Conservation (phyloP, 2,329 filamentous ascomycete genomes). For the Ophiognomonia clavigignenti-juglandacearum region DNA sequence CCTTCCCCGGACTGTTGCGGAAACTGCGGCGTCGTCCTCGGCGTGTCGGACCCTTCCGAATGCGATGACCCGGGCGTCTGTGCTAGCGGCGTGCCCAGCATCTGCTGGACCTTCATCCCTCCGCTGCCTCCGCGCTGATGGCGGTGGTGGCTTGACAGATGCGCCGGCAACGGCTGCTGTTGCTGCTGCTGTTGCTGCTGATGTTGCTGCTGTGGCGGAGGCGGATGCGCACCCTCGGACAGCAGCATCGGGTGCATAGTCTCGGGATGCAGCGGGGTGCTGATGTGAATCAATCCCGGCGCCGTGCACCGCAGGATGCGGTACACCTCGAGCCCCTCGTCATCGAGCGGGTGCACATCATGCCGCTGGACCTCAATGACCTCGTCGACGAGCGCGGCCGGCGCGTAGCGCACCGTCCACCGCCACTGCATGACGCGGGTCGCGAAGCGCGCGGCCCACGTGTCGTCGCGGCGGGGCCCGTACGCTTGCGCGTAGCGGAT, state of each 20-base stretch:
- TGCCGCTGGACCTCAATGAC: slow-evolving; percentile 8
- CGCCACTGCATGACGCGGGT: slow-evolving; percentile 16
- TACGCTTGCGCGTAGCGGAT: slow-evolving; percentile 11
- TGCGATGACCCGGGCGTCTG: slow-evolving; percentile 11
- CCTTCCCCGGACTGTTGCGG: background rate
- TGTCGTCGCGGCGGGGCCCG: slow-evolving; percentile 11
- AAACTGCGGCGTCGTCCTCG: slow-evolving; percentile 10
- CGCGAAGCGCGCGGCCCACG: slow-evolving; percentile 13
- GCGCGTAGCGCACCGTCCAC: slow-evolving; percentile 6
- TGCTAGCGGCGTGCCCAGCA: slow-evolving; percentile 8
- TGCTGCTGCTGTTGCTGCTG: no score
- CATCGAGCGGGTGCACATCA: slow-evolving; percentile 12
- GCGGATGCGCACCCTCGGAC: background rate
- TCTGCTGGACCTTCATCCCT: slow-evolving; percentile 8
- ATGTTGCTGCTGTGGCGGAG: background rate
- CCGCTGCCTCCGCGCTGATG: slow-evolving; percentile 4
- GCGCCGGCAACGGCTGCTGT: background rate
- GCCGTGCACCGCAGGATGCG: slow-evolving; percentile 10
- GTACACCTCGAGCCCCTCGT: slow-evolving; percentile 15
- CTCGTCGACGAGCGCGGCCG: slow-evolving; percentile 3
- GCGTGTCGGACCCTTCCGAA: slow-evolving; percentile 8
- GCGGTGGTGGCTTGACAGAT: background rate
- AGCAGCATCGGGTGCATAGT: background rate
- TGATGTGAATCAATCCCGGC: slow-evolving; percentile 12
- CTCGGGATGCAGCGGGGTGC: slow-evolving; percentile 13